phyloP scores from a whole-genome alignment of 192 early-diverging fungal genomes.

The Coemansia furcata region DNA sequence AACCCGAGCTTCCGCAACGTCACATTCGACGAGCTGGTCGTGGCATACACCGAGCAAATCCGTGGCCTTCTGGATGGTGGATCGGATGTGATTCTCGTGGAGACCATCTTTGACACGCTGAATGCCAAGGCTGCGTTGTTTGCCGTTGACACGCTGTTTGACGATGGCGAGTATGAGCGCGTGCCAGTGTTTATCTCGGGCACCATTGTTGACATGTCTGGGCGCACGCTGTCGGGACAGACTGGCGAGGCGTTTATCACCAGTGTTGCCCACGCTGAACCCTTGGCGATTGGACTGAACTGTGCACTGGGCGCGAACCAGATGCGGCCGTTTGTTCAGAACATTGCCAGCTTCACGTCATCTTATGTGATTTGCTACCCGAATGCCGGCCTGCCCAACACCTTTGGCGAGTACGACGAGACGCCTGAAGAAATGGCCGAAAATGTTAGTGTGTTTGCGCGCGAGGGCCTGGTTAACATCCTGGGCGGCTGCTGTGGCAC shows the following conservation, averaged over 20 bases:
- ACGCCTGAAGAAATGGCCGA: slow-evolving; percentile 81
- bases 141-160: slow-evolving; percentile 84
- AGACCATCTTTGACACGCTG: slow-evolving; percentile 98
- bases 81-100: slow-evolving; percentile 86
- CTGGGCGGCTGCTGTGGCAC: slow-evolving; percentile 97
- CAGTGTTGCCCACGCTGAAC: slow-evolving; percentile 75
- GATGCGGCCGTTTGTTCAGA: slow-evolving; percentile 95
- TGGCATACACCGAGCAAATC: slow-evolving; percentile 87
- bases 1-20: slow-evolving; percentile 93
- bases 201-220: slow-evolving; percentile 96
- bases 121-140: slow-evolving; percentile 95
- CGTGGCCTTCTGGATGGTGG: slow-evolving; percentile 93
- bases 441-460: slow-evolving; percentile 82
- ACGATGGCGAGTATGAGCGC: slow-evolving; percentile 70
- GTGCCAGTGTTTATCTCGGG: slow-evolving; percentile 79
- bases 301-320: slow-evolving; percentile 86
- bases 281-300: slow-evolving; percentile 89
- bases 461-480: slow-evolving; percentile 92
- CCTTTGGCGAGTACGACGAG: slow-evolving; percentile 97
- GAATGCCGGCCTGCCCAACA: slow-evolving; percentile 95
- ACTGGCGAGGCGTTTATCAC: slow-evolving; percentile 95
- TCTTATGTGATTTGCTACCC: slow-evolving; percentile 91
- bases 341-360: slow-evolving; percentile 79
- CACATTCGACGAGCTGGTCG: slow-evolving; percentile 91
- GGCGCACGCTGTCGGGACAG: slow-evolving; percentile 94